Base-by-base conservation (phyloP, 192 early-diverging fungal genomes). In the Coemansia javaensis region DNA sequence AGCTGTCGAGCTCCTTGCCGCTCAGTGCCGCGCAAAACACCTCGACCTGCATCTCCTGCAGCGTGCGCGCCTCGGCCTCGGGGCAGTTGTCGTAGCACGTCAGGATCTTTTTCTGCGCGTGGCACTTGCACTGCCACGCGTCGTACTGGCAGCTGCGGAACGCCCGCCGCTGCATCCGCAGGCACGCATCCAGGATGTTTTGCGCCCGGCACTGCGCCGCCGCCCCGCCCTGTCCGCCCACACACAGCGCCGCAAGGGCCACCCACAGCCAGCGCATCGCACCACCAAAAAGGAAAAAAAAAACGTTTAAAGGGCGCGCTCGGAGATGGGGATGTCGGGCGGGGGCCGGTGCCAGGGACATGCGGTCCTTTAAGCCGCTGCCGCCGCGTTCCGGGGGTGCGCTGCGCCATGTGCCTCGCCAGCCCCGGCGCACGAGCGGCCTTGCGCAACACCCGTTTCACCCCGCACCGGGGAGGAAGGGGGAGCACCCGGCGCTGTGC, bases 81-180 rank as follows among this genome's bases (percentile, higher is more conserved):
- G 73, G 73, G 15, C 73, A 76, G 37, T 76, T 76, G 44, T 76
- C 66, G 41, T 76, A 76, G 46, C 73, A 76, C 0, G 60, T 63
- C 18, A 76, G 45, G 13, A 76, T 52, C 51, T 76, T 69, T 33
- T 69, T 69, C 32, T 74, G 71, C 11, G 35, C 44, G 22, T 65
- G 66, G 50, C 73, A 76, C 39, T 67, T 76, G 57, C 73, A 76
- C 41, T 76, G 49, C 65, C 73, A 76, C 44, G 61, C 47, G 35
- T 76, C 64, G 45, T 64, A 67, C 22, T 55, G 53, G 38, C 65
- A 68, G 27, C 35, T 45, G 32, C 55, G 54, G 56, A 63, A 68
- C 41, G 68, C 65, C 51, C 46, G 39, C 16, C 49, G 44, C 43
- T 68, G 64, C 66, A 68, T 68, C 7, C 27, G 44, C 8, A 75